Percentiles rank a stretch among this genome's conserved stretches.
Evolutionary conservation across 305 asterid species (phyloP).

Genomic region (Solanum hybrid): DNA sequence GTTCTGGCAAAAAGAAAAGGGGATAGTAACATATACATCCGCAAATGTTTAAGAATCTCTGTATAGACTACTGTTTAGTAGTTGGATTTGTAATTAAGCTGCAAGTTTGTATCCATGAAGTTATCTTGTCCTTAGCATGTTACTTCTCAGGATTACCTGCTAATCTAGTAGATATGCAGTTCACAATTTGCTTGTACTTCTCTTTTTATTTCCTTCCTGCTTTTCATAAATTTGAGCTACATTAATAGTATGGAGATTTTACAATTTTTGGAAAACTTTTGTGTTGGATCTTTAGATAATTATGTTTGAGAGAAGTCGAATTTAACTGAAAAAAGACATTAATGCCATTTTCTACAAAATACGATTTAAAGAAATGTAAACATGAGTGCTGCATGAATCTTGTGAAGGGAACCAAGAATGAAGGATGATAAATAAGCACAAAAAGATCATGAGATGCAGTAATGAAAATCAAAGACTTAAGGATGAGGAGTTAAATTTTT

Average conservation of each 20-base stretch:
- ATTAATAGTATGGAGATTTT: not conserved
- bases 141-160: not conserved
- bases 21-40: not conserved
- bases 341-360: not conserved
- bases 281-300: not conserved
- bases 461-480: not conserved
- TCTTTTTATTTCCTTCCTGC: not conserved
- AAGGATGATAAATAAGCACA: not conserved
- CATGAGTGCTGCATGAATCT: not conserved
- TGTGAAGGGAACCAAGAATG: not conserved
- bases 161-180: not conserved
- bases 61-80: not conserved
- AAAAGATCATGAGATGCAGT: not conserved
- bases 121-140: not conserved
- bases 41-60: not conserved
- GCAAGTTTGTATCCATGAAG: not conserved
- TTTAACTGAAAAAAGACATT: not conserved
- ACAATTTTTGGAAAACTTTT: not conserved
- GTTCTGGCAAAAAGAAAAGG: not conserved
- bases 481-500: not conserved
- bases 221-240: not conserved
- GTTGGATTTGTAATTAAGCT: not conserved
- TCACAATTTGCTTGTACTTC: not conserved
- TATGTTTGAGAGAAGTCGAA: not conserved
- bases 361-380: not conserved